phyloP scores from a whole-genome alignment of 805 yeast genomes.

The Monosporozyma unispora region DNA sequence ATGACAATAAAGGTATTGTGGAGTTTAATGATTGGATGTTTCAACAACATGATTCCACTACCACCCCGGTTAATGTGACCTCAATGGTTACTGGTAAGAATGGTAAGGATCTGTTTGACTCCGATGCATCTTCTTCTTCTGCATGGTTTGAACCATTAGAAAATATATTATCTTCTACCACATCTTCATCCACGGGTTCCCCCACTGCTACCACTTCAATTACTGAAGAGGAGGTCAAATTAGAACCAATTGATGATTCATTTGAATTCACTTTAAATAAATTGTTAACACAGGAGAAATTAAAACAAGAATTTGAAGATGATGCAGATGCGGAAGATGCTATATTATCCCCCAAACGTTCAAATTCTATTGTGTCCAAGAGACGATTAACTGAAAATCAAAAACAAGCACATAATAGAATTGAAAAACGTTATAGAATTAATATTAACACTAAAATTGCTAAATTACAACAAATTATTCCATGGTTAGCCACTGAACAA shows the following conservation, averaged over 20 bases:
- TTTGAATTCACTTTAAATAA: not conserved
- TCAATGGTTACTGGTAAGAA: not conserved
- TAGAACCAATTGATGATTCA: not conserved
- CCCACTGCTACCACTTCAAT: slow-evolving; percentile 4
- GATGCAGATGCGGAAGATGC: not conserved
- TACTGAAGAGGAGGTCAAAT: not conserved
- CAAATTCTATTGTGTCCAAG: not conserved
- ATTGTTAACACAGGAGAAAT: not conserved
- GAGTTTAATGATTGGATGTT: slow-evolving; percentile 12
- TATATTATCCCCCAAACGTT: not conserved
- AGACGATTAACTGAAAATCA: not conserved
- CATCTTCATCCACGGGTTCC: slow-evolving; percentile 18
- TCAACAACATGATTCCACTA: slow-evolving; percentile 3
- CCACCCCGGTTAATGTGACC: no score
- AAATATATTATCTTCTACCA: slow-evolving; percentile 18
- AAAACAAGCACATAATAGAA: slow-evolving; percentile 33
- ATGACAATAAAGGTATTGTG: not conserved
- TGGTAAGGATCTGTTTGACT: not conserved
- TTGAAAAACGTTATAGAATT: slow-evolving; percentile 41
- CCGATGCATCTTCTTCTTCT: slow-evolving; percentile 4
- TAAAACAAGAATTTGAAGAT: not conserved
- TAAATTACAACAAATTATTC: slow-evolving; percentile 55
- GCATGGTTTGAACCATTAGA: slow-evolving; percentile 26
- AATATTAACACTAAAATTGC: slow-evolving; percentile 67
- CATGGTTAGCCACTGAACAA: slow-evolving; percentile 55